These are phyloP conservation scores for Neophaeococcomyces mojaviensis DNA, from an alignment of 2,329 filamentous ascomycete genomes.

Conservation along the genomic window DNA sequence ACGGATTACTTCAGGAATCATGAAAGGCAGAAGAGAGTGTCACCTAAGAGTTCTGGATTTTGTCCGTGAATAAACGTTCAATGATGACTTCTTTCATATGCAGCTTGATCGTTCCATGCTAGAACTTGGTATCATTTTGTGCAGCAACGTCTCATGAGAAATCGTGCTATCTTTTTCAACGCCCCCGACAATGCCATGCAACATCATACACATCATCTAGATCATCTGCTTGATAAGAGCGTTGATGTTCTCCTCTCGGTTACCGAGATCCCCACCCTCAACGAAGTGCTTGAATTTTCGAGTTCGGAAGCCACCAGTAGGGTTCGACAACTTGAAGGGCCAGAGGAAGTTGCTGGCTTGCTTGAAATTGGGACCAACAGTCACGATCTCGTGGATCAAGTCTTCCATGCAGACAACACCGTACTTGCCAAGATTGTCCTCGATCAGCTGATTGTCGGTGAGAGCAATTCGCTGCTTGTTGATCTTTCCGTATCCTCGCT, in stretches of 20 bases:
- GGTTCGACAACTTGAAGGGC: slow-evolving; percentile 99
- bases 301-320: slow-evolving; percentile 88
- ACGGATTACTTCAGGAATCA: no score
- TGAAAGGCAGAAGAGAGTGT: no score
- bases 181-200: no score
- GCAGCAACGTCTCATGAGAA: no score
- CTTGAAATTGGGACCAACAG: slow-evolving; percentile 99
- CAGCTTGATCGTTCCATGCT: no score
- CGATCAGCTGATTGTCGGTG: slow-evolving; percentile 96
- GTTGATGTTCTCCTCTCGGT: slow-evolving; percentile 99
- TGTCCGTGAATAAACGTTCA: no score
- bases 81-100: no score
- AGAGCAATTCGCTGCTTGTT: slow-evolving; percentile 95
- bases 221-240: slow-evolving; percentile 96
- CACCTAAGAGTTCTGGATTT: no score
- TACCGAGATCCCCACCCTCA: slow-evolving; percentile 95
- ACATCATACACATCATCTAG: slow-evolving; percentile 44
- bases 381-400: slow-evolving; percentile 98
- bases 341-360: slow-evolving; percentile 98
- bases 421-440: slow-evolving; percentile 94
- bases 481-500: slow-evolving; percentile 98
- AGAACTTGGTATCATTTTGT: no score
- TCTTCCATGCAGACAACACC: slow-evolving; percentile 99
- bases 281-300: slow-evolving; percentile 99
- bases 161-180: no score